Base-by-base conservation (phyloP, 2,329 filamentous ascomycete species). In the Lasiodiplodia citricola region DNA sequence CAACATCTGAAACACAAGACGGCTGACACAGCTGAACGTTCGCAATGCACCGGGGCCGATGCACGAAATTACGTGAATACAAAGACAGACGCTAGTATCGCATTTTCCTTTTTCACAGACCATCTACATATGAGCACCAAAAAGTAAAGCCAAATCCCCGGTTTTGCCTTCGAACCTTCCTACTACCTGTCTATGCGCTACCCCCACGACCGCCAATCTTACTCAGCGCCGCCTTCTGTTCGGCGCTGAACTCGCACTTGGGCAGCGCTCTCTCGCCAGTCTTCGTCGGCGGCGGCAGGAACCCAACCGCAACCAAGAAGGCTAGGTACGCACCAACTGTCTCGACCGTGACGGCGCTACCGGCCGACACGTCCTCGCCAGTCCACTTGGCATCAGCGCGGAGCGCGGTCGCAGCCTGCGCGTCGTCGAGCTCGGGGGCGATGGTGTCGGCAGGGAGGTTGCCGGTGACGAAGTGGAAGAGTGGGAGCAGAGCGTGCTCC, bases 391-490 rank as follows among this genome's bases (percentile, higher is more conserved):
- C 84, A 74, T 94, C 91, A 3, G 85, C 84, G 75, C 87, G 87
- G 28, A 96, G 83, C 0, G 90, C 87, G 2, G 83, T 81, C 1
- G 87, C 84, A 0, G 92, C 88, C 75, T 96, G 93, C 44, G 74
- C 78, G 76, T 95, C 92, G 74, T 93, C 90, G 14, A 96, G 86
- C 76, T 92, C 91, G 0, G 91, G 91, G 0, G 92, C 91, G 54
- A 87, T 88, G 38, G 90, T 92, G 74, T 88, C 88, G 51, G 85
- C 84, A 0, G 91, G 91, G n/a, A 94, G 83, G 77, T 93, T 88
- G 28, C 86, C 86, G 25, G 88, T 88, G 52, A 90, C 90, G 79
- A 93, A 91, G 77, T 93, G 90, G 78, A 91, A 92, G 6, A 94
- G 85, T 0, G 91, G 91, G 25, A 79, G 72, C 70, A 95, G 84